Percentiles rank a stretch among this genome's conserved stretches.
Evolutionary conservation across 169 alveolate species (phyloP).

Genomic region (Plasmodium adleri): DNA sequence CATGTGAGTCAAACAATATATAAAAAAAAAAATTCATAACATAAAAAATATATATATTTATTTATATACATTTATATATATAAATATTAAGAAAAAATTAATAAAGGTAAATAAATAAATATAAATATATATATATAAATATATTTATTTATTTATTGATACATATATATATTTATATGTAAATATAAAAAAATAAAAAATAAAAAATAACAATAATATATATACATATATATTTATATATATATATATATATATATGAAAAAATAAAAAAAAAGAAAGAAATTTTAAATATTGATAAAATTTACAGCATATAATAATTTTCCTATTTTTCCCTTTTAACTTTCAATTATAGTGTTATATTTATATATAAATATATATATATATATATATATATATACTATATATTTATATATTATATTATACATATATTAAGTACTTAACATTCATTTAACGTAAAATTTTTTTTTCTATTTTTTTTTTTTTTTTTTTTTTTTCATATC

Average conservation of each 20-base stretch:
- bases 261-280: conserved; percentile 19
- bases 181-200: not conserved
- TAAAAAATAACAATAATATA: not conserved
- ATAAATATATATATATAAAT: conserved; percentile 13
- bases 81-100: conserved; percentile 15
- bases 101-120: not conserved
- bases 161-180: not conserved
- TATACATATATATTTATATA: not conserved
- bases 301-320: not conserved
- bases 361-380: not conserved
- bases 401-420: conserved; percentile 10
- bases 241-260: not conserved
- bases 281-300: conserved; percentile 20
- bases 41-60: not conserved
- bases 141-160: not conserved
- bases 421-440: conserved; percentile 38
- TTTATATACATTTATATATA: conserved; percentile 16
- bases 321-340: conserved; percentile 4
- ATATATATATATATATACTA: conserved; percentile 1
- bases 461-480: conserved; percentile 58
- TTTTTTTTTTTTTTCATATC: conserved; percentile 21
- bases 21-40: not conserved
- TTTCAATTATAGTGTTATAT: conserved; percentile 45
- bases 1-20: not conserved
- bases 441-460: conserved; percentile 41